Conservation (phyloP, 2,329 filamentous ascomycete species). For the Ramularia endophylla region DNA sequence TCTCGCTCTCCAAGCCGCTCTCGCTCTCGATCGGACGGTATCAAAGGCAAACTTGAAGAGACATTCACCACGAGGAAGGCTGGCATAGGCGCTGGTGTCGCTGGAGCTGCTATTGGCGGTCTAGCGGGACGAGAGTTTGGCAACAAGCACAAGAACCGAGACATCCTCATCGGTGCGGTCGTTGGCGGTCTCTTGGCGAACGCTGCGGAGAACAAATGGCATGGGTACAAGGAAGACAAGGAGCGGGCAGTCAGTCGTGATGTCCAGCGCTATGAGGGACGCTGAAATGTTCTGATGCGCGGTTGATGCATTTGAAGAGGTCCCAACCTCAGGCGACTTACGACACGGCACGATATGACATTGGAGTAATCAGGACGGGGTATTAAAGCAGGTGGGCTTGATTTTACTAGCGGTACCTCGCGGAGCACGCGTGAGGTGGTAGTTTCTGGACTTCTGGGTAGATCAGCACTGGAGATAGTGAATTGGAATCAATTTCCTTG, state of each 20-base stretch:
- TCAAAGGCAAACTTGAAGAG: slow-evolving; percentile 27
- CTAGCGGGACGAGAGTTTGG: slow-evolving; percentile 30
- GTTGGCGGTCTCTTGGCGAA: slow-evolving; percentile 32
- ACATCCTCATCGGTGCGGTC: slow-evolving; percentile 30
- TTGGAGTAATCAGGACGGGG: neutral
- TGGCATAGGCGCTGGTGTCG: slow-evolving; percentile 29
- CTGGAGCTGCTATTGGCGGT: slow-evolving; percentile 31
- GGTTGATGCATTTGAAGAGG: too few relatives aligned
- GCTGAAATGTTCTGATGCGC: too few relatives aligned
- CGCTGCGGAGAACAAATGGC: slow-evolving; percentile 28
- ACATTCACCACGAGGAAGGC: slow-evolving; percentile 29
- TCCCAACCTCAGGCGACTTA: too few relatives aligned
- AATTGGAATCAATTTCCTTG: too few relatives aligned
- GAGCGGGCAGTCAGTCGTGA: slow-evolving; percentile 12
- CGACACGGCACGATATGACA: slow-evolving; percentile 1
- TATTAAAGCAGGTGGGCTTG: too few relatives aligned
- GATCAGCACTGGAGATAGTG: too few relatives aligned
- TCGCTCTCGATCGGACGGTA: slow-evolving; percentile 18
- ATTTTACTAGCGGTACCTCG: too few relatives aligned
- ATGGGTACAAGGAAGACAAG: slow-evolving; percentile 24
- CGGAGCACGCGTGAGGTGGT: too few relatives aligned
- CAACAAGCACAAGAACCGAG: slow-evolving; percentile 26
- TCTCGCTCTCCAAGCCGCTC: slow-evolving; percentile 23
- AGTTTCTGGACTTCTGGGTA: too few relatives aligned
- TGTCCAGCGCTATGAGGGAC: slow-evolving; percentile 12